These are phyloP conservation scores for Didymella exigua DNA, from an alignment of 2,329 filamentous ascomycete genomes.

Conservation along the genomic window DNA sequence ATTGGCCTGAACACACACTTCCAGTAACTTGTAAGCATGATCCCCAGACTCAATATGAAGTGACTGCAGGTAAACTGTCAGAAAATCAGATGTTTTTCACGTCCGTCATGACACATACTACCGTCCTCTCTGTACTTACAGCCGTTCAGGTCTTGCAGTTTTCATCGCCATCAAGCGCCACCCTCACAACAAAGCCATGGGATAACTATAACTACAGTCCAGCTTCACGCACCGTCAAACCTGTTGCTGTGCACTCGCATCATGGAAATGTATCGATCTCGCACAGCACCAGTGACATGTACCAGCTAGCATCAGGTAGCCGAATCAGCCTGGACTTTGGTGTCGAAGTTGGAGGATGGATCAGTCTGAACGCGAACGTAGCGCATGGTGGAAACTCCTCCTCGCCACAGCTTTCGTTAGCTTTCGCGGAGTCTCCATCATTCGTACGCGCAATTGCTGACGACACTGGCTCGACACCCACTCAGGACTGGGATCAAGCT, in stretches of 20 bases:
- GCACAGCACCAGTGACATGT: slow-evolving; percentile 13
- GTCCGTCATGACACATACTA: not conserved
- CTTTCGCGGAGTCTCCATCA: slow-evolving; percentile 22
- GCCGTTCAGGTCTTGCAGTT: not conserved
- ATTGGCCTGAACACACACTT: not conserved
- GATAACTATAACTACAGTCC: slow-evolving; percentile 19
- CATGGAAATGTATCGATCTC: slow-evolving; percentile 15
- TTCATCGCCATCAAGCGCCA: not conserved
- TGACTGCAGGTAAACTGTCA: not conserved
- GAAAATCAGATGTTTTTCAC: not conserved
- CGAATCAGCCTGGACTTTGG: slow-evolving; percentile 21
- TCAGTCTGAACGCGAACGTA: slow-evolving; percentile 11
- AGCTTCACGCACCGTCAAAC: slow-evolving; percentile 13
- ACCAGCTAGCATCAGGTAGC: slow-evolving; percentile 1
- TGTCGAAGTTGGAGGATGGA: slow-evolving; percentile 23
- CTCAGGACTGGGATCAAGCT: slow-evolving; percentile 20
- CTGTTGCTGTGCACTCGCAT: slow-evolving; percentile 10
- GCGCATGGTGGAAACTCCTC: not conserved
- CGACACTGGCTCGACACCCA: slow-evolving; percentile 19
- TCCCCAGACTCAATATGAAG: not conserved
- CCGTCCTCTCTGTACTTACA: not conserved
- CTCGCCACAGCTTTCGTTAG: slow-evolving; percentile 18
- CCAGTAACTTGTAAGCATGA: not conserved
- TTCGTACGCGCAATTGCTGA: slow-evolving; percentile 23
- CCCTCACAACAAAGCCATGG: slow-evolving; percentile 13